Percentiles rank a stretch among this genome's conserved stretches.
Conservation (phyloP, 257 asterid genomes). For the Solanum chmielewskii region DNA sequence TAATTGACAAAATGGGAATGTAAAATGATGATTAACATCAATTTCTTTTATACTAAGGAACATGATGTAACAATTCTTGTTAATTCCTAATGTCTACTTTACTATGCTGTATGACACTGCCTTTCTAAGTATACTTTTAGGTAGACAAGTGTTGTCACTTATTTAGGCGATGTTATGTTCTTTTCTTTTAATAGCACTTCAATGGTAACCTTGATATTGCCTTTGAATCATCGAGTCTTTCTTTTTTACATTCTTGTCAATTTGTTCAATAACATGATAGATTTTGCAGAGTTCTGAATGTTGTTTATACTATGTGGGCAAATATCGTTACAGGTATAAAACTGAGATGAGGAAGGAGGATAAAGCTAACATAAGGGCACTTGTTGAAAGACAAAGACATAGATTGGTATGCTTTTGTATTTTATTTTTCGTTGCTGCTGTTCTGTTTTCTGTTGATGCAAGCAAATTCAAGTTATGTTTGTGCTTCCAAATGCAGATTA, state of each 20-base stretch:
- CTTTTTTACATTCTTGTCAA: neutral
- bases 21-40: neutral
- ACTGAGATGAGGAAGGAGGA: conserved; percentile 79
- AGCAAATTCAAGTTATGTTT: neutral
- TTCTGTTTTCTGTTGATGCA: neutral
- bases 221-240: neutral
- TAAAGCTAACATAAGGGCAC: conserved; percentile 44
- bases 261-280: neutral
- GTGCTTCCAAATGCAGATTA: conserved; percentile 46
- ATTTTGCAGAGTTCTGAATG: neutral
- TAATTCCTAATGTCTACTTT: neutral
- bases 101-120: neutral
- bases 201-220: neutral
- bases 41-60: neutral
- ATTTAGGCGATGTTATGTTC: neutral
- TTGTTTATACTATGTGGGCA: neutral
- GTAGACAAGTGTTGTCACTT: neutral
- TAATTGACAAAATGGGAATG: neutral
- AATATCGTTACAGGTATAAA: conserved; percentile 50
- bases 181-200: neutral
- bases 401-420: conserved; percentile 44
- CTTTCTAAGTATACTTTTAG: neutral
- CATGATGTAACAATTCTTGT: neutral
- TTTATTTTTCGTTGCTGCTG: neutral
- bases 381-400: conserved; percentile 71